Conservation (phyloP, 2,329 filamentous ascomycete genomes). For the Didymella exigua region DNA sequence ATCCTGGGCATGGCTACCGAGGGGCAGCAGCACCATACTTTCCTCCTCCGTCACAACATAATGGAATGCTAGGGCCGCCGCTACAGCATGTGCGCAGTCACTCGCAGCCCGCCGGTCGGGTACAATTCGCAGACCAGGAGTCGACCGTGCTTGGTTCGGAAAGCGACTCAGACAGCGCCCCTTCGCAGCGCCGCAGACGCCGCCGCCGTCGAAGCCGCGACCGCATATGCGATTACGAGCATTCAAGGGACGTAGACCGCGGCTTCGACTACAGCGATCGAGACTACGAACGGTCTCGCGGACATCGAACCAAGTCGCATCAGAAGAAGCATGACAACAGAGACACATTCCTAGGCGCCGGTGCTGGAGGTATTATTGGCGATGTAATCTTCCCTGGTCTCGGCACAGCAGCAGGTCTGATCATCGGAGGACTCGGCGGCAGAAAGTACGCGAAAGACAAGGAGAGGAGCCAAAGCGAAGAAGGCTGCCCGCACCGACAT, state of each 20-base stretch:
- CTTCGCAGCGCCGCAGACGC: conserved; percentile 18
- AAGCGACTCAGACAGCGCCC: conserved; percentile 26
- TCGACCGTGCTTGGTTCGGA: conserved; percentile 22
- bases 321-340: conserved; percentile 33
- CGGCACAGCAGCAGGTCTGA: conserved; percentile 47
- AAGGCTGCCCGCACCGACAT: conserved; percentile 7
- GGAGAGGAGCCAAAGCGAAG: conserved; percentile 30
- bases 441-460: conserved; percentile 47
- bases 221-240: conserved; percentile 18
- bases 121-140: conserved; percentile 38
- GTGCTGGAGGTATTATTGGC: conserved; percentile 52
- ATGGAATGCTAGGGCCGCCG: conserved; percentile 34
- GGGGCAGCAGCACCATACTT: conserved; percentile 6
- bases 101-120: conserved; percentile 40
- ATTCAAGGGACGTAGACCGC: conserved; percentile 22
- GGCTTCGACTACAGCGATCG: conserved; percentile 15
- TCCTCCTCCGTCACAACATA: conserved; percentile 20
- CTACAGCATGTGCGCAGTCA: conserved; percentile 35
- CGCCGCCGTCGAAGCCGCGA: conserved; percentile 21
- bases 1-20: conserved; percentile 12
- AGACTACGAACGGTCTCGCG: conserved; percentile 12
- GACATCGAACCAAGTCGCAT: conserved; percentile 17
- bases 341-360: conserved; percentile 53
- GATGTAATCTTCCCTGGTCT: conserved; percentile 54
- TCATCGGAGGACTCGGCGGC: conserved; percentile 52